A percentile compares a stretch with the other conserved stretches of the same genome.
These are phyloP conservation scores for Mucor circinelloides DNA, from an alignment of 371 early-diverging fungal species.

Conservation along the genomic window DNA sequence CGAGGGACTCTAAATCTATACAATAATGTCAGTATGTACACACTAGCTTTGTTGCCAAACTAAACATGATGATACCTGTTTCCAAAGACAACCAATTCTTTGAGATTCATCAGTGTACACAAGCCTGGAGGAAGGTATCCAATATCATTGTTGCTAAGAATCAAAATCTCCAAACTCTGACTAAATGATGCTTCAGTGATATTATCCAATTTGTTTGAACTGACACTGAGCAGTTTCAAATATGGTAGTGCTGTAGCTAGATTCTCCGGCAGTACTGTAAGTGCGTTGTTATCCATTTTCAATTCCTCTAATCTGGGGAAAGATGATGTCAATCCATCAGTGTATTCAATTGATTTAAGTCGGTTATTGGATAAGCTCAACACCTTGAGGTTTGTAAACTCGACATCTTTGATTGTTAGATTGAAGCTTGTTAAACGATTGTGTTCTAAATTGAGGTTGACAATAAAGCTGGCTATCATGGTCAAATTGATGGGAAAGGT, in stretches of 20 bases:
- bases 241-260: slow-evolving; percentile 46
- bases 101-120: slow-evolving; percentile 51
- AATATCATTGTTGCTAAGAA: slow-evolving; percentile 67
- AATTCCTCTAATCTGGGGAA: slow-evolving; percentile 56
- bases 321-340: neutral
- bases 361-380: slow-evolving; percentile 60
- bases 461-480: slow-evolving; percentile 33
- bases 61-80: no score
- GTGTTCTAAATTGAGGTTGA: slow-evolving; percentile 50
- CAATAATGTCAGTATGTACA: no score
- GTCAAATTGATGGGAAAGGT: slow-evolving; percentile 39
- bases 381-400: slow-evolving; percentile 43
- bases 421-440: slow-evolving; percentile 52
- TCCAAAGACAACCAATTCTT: slow-evolving; percentile 57
- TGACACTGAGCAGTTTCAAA: slow-evolving; percentile 46
- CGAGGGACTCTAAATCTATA: slow-evolving; percentile 66
- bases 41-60: no score
- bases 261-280: slow-evolving; percentile 47
- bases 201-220: slow-evolving; percentile 54
- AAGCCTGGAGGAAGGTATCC: slow-evolving; percentile 60
- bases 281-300: slow-evolving; percentile 43
- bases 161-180: slow-evolving; percentile 44
- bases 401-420: slow-evolving; percentile 29
- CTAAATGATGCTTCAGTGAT: slow-evolving; percentile 51
- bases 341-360: slow-evolving; percentile 30